Conservation (phyloP, 1,284 basidiomycete species). For the Cystobasidiaceae sp. region DNA sequence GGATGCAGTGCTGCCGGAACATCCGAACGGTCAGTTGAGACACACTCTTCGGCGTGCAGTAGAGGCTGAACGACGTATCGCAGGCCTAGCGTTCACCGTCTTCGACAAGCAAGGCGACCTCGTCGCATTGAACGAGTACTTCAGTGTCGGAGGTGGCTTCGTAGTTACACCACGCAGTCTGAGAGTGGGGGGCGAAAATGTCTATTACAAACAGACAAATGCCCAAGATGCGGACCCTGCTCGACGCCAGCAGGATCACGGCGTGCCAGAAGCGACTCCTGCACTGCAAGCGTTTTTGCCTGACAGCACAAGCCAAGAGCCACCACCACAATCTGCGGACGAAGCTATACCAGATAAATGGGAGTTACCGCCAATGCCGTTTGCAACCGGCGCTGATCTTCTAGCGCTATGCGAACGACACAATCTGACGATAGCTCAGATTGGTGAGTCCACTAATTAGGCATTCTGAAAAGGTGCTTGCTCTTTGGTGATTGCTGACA, state of each 20-base stretch:
- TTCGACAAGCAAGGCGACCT: constrained; percentile 76
- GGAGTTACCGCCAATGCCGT: constrained; percentile 68
- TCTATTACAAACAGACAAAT: constrained; percentile 94
- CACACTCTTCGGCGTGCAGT: too few species aligned
- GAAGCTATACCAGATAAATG: constrained; percentile 23
- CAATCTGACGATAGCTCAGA: constrained; percentile 86
- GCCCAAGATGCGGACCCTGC: constrained; percentile 70
- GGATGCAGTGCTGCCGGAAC: constrained; percentile 53
- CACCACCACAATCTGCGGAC: background rate
- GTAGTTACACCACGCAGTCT: constrained; percentile 17
- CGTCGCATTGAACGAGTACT: constrained; percentile 92
- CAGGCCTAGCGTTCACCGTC: constrained; percentile 82
- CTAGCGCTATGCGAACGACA: constrained; percentile 72
- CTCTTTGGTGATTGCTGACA: too few species aligned
- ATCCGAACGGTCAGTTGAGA: constrained; percentile 49
- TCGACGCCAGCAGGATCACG: constrained; percentile 66
- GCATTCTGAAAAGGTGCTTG: too few species aligned
- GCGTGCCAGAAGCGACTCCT: constrained; percentile 46
- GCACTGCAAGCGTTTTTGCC: background rate
- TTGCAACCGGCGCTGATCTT: constrained; percentile 71
- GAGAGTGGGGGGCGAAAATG: constrained; percentile 72
- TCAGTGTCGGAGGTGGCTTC: constrained; percentile 45
- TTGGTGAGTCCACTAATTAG: too few species aligned
- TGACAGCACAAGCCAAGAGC: background rate
- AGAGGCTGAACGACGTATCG: constrained; percentile 44